phyloP scores from a whole-genome alignment of 2,329 filamentous ascomycete species.

The Ascochyta viciae-villosae region DNA sequence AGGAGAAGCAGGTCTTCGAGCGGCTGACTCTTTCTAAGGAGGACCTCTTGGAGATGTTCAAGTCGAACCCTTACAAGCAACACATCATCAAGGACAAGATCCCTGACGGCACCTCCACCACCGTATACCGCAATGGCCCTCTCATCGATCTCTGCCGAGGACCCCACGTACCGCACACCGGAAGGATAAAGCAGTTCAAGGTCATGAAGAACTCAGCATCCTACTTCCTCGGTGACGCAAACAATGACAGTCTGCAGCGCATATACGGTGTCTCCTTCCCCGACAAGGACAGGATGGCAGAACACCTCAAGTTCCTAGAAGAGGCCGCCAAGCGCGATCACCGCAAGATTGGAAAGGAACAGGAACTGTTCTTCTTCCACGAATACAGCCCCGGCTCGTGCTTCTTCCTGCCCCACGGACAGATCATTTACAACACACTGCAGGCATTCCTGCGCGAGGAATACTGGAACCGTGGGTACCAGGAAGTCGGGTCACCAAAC shows the following conservation, averaged over 20 bases:
- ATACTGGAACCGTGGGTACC: constrained; percentile 92
- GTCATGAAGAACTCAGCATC: constrained; percentile 87
- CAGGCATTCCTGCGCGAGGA: constrained; percentile 81
- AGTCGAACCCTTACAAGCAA: constrained; percentile 97
- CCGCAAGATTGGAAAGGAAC: constrained; percentile 89
- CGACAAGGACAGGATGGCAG: constrained; percentile 92
- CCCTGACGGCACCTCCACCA: constrained; percentile 85
- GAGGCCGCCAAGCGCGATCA: constrained; percentile 99
- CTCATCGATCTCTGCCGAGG: constrained; percentile 95
- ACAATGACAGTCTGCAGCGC: constrained; percentile 93
- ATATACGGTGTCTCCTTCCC: constrained; percentile 98
- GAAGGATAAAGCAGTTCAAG: constrained; percentile 92
- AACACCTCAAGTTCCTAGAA: constrained; percentile 93
- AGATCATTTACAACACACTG: constrained; percentile 90
- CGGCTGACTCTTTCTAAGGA: constrained; percentile 88
- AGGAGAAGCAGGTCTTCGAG: constrained; percentile 96
- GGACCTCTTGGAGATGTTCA: constrained; percentile 93
- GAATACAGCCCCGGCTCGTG: constrained; percentile 90
- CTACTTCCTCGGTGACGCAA: constrained; percentile 93
- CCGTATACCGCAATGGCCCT: constrained; percentile 92
- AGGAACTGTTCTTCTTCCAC: constrained; percentile 98
- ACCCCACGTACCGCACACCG: constrained; percentile 91
- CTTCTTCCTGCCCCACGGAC: constrained; percentile 92
- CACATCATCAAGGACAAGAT: constrained; percentile 97
- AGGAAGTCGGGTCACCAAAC: constrained; percentile 94